A percentile compares a stretch with the other conserved stretches of the same genome.
phyloP scores from a whole-genome alignment of 352 stramenopile genomes.

The Pythium utonaiense region DNA sequence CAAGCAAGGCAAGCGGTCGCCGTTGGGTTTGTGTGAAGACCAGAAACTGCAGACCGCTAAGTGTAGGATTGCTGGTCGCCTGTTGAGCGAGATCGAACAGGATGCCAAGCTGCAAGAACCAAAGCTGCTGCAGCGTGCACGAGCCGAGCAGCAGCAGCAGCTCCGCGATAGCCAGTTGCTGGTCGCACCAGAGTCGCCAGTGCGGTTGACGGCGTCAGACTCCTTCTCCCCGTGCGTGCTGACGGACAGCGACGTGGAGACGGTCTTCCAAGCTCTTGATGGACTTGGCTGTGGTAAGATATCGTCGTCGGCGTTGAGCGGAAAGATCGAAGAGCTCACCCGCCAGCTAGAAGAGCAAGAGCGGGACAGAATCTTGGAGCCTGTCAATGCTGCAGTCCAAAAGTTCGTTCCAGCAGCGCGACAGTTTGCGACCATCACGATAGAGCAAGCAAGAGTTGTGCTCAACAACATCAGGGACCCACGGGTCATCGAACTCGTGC shows the following conservation, averaged over 20 bases:
- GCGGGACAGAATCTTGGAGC: not conserved
- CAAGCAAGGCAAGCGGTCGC: slow-evolving; percentile 15
- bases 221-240: not conserved
- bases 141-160: slow-evolving; percentile 5
- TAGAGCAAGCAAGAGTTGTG: slow-evolving; percentile 34
- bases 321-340: slow-evolving; percentile 40
- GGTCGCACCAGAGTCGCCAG: slow-evolving; percentile 5
- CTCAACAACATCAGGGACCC: slow-evolving; percentile 36
- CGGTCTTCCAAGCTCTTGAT: slow-evolving; percentile 58
- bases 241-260: slow-evolving; percentile 13
- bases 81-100: slow-evolving; percentile 44
- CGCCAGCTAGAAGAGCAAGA: slow-evolving; percentile 28
- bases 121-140: slow-evolving; percentile 10
- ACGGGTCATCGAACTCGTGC: slow-evolving; percentile 37
- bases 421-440: slow-evolving; percentile 23
- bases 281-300: slow-evolving; percentile 48
- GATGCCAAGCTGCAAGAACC: slow-evolving; percentile 19
- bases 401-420: slow-evolving; percentile 26
- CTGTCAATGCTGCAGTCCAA: not conserved
- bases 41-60: slow-evolving; percentile 30
- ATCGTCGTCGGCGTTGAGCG: slow-evolving; percentile 30
- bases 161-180: slow-evolving; percentile 5
- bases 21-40: slow-evolving; percentile 23
- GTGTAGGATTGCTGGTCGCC: slow-evolving; percentile 34
- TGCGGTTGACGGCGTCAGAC: not conserved